phyloP scores from a whole-genome alignment of 805 yeast species.

The Myxozyma neotropica region DNA sequence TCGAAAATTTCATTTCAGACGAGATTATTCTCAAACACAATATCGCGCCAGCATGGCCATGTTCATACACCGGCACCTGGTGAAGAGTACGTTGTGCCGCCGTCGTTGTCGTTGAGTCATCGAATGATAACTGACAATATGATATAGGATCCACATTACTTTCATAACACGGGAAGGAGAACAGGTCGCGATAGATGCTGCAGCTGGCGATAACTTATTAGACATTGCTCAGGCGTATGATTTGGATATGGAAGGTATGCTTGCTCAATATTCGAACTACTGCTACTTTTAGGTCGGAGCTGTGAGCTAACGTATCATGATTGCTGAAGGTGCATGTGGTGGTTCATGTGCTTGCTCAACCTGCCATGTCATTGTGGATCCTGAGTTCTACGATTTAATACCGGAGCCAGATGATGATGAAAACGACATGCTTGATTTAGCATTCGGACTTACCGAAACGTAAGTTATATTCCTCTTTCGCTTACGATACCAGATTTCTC shows the following conservation, averaged over 20 bases:
- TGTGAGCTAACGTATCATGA: neutral
- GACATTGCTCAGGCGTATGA: slow-evolving; percentile 95
- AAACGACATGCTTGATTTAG: slow-evolving; percentile 96
- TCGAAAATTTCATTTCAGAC: neutral
- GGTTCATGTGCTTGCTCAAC: slow-evolving; percentile 99
- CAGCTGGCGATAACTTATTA: slow-evolving; percentile 86
- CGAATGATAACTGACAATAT: neutral
- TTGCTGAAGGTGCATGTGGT: slow-evolving; percentile 77
- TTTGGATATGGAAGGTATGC: slow-evolving; percentile 88
- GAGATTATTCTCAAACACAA: slow-evolving; percentile 39
- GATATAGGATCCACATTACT: slow-evolving; percentile 59
- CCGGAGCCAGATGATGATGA: slow-evolving; percentile 98
- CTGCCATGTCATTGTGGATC: slow-evolving; percentile 95
- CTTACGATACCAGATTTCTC: neutral
- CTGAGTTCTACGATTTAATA: slow-evolving; percentile 84
- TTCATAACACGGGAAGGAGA: slow-evolving; percentile 90
- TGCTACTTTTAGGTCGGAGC: slow-evolving; percentile 37
- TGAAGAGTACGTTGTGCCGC: slow-evolving; percentile 62
- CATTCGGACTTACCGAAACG: slow-evolving; percentile 96
- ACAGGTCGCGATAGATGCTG: slow-evolving; percentile 78
- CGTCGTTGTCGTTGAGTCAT: neutral
- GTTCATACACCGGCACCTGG: slow-evolving; percentile 89
- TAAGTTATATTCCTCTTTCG: slow-evolving; percentile 2
- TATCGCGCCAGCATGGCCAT: slow-evolving; percentile 67
- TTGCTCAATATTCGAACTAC: no score